Conservation (phyloP, 1,139 yeast genomes). For the Candida dubliniensis region DNA sequence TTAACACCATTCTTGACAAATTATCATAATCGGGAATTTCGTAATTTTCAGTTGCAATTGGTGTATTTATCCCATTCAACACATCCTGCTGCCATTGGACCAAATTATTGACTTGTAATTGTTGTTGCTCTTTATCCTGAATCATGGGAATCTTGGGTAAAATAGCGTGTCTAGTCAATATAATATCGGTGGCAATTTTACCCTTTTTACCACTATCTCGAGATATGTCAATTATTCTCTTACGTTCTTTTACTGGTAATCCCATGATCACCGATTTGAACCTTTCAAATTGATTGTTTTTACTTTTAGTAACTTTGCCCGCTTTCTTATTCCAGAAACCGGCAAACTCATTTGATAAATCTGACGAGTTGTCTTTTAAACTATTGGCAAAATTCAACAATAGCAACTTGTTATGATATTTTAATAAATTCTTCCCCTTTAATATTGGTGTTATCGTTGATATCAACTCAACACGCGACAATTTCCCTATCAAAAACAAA, state of each 20-base stretch:
- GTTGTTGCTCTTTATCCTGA: slow-evolving; percentile 55
- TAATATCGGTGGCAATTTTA: slow-evolving; percentile 71
- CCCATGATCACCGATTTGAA: slow-evolving; percentile 86
- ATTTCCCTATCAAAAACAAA: slow-evolving; percentile 71
- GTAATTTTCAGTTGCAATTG: slow-evolving; percentile 72
- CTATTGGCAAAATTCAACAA: slow-evolving; percentile 84
- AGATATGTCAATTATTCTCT: slow-evolving; percentile 79
- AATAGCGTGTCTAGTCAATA: slow-evolving; percentile 79
- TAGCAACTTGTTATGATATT: slow-evolving; percentile 78
- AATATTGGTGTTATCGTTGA: slow-evolving; percentile 54
- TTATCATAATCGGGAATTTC: slow-evolving; percentile 82
- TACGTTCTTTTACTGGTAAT: slow-evolving; percentile 79
- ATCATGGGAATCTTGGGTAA: slow-evolving; percentile 88
- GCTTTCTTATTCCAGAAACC: slow-evolving; percentile 54
- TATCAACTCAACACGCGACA: slow-evolving; percentile 75
- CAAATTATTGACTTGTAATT: slow-evolving; percentile 54
- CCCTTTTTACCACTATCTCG: slow-evolving; percentile 79
- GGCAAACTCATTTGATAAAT: slow-evolving; percentile 50
- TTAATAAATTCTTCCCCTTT: slow-evolving; percentile 45
- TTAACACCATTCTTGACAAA: slow-evolving; percentile 68
- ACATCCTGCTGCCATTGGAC: slow-evolving; percentile 94
- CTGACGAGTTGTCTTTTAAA: slow-evolving; percentile 63
- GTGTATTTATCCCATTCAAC: slow-evolving; percentile 83
- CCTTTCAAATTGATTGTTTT: slow-evolving; percentile 70
- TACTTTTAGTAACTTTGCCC: slow-evolving; percentile 45